A percentile compares a stretch with the other conserved stretches of the same genome.
phyloP scores from a whole-genome alignment of 2,329 filamentous ascomycete species.

The Ascochyta rabiei region DNA sequence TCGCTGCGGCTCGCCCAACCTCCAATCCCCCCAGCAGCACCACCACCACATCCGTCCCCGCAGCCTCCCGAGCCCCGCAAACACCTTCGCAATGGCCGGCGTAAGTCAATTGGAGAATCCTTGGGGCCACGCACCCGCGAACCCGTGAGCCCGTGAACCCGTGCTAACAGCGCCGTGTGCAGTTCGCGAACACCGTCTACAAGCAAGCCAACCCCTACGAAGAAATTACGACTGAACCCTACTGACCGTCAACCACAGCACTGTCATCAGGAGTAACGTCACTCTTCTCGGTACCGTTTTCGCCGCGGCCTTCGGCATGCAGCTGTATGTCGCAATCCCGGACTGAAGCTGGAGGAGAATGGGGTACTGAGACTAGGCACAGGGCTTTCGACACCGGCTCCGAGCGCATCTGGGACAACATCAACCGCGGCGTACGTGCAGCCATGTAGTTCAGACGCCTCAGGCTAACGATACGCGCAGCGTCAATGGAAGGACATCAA shows the following conservation, averaged over 20 bases:
- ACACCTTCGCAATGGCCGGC: constrained; percentile 61
- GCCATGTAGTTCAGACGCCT: not conserved
- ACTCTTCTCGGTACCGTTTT: constrained; percentile 90
- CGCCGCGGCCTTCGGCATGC: constrained; percentile 83
- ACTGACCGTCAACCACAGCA: constrained; percentile 61
- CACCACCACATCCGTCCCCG: constrained; percentile 30
- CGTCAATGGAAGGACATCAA: constrained; percentile 99
- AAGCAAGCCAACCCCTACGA: constrained; percentile 50
- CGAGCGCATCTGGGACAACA: constrained; percentile 85
- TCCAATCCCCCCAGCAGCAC: constrained; percentile 25
- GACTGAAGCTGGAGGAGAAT: constrained; percentile 3
- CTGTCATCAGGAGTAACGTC: constrained; percentile 84
- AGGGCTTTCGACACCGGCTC: constrained; percentile 84
- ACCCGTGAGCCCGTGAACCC: not conserved
- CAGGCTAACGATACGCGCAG: constrained; percentile 56
- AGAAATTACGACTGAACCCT: constrained; percentile 16
- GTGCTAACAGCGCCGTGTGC: constrained; percentile 39
- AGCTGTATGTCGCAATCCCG: constrained; percentile 73
- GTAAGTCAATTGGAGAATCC: constrained; percentile 54
- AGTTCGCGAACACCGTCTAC: constrained; percentile 62
- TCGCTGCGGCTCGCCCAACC: constrained; percentile 13
- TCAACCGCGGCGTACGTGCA: constrained; percentile 79
- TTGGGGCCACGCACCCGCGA: not conserved
- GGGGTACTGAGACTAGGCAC: constrained; percentile 34
- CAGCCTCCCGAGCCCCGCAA: constrained; percentile 27